Evolutionary conservation across 2,329 filamentous ascomycete species (phyloP), one percentile per base, ranked within the genome.

Genomic region (Spiromastix sp.): DNA sequence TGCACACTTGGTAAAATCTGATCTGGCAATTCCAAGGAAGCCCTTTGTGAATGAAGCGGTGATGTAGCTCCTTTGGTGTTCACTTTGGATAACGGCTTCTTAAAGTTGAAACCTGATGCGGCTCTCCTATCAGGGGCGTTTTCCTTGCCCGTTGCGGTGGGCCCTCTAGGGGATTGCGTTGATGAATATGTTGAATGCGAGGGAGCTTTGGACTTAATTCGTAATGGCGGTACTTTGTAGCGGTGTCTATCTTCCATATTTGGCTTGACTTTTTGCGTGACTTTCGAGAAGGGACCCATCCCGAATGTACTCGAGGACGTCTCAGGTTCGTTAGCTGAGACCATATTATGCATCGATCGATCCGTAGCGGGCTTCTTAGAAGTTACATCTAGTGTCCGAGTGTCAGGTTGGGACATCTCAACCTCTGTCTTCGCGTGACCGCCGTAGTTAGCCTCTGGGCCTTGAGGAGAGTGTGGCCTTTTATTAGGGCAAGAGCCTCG

Each of bases 181-280:
- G 30, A 29, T 8, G 34, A 19, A 17, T 31, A 22, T 21, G 18
- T 19, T 11, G 36, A 28, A n/a, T 25, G 17, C 4, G 49, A 20
- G 13, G 38, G n/a, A 37, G 46, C 53, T 10, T 42, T 20, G 2
- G 43, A 39, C 12, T 43, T 36, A 30, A 38, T 49, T 24, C 44
- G 48, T 8, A 26, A 24, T 3, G 31, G 26, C 9, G 36, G 36
- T 5, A 43, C 41, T 31, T 50, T 57, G 17, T 34, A 38, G 20
- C 31, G 15, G 2, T 50, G 48, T 10, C 41, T 47, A 22, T 50
- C 56, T 26, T 57, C 56, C 3, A 34, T 29, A 9, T 35, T 36
- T 17, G 40, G 38, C 27, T 50, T 59, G 16, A 57, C 50, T 32
- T 52, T 59, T 21, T 59, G 56, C 4, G 59, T 49, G 22, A 59